Percentiles rank a stretch among this genome's conserved stretches.
Evolutionary conservation across 345 rosid species (phyloP).

Genomic region (Gossypium herbaceum): DNA sequence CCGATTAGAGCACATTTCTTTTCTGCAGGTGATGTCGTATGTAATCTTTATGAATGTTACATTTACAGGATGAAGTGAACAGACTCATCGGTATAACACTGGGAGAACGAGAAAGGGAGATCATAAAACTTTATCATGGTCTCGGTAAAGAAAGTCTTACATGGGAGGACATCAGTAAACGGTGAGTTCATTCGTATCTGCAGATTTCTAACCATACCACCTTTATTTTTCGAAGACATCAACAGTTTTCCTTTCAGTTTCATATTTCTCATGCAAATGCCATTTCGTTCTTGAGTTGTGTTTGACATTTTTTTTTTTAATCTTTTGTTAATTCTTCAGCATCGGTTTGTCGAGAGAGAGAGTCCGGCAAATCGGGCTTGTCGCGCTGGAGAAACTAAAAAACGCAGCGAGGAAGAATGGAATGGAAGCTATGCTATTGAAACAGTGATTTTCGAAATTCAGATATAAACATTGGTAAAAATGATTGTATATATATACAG

Average conservation of each 20-base stretch:
- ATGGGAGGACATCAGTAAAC: constrained; percentile 95
- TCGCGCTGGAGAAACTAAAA: constrained; percentile 87
- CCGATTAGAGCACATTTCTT: too few species aligned
- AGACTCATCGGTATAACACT: constrained; percentile 58
- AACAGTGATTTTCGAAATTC: constrained; percentile 45
- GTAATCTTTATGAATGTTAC: neutral
- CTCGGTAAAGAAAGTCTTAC: constrained; percentile 73
- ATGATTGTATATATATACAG: constrained; percentile 38
- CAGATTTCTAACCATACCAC: neutral
- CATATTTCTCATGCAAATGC: neutral
- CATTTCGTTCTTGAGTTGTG: neutral
- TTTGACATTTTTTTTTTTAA: neutral
- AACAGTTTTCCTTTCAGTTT: neutral
- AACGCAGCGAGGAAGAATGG: constrained; percentile 69
- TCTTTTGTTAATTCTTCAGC: constrained; percentile 34
- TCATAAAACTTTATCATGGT: constrained; percentile 80
- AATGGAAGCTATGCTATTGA: constrained; percentile 76
- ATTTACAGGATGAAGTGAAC: constrained; percentile 81
- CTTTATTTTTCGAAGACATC: neutral
- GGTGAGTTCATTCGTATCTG: constrained; percentile 39
- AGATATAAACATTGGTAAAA: constrained; percentile 15
- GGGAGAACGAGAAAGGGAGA: constrained; percentile 69
- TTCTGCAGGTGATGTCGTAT: too few species aligned
- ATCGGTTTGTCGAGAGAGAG: constrained; percentile 94
- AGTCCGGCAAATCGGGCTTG: constrained; percentile 93